A percentile compares a stretch with the other conserved stretches of the same genome.
These are phyloP conservation scores for Pythium apleroticum DNA, from an alignment of 352 stramenopile genomes.

Conservation along the genomic window DNA sequence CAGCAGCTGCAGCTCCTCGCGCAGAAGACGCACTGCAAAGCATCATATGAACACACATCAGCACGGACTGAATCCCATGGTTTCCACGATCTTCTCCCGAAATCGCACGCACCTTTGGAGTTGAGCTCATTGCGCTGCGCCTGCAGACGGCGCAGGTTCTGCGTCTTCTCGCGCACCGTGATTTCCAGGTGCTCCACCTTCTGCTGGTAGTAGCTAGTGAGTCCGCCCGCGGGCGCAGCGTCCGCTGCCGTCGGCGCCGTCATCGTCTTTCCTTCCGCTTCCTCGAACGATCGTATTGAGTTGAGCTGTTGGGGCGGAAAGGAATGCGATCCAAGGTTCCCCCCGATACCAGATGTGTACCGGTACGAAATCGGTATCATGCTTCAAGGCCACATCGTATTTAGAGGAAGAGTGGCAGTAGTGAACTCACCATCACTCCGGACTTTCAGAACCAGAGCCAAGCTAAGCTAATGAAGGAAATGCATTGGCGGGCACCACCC, in stretches of 20 bases:
- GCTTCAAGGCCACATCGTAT: slow-evolving; percentile 18
- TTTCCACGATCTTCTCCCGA: background rate
- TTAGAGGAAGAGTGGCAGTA: slow-evolving; percentile 2
- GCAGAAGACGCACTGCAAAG: slow-evolving; percentile 92
- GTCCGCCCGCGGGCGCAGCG: slow-evolving; percentile 37
- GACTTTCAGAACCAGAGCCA: background rate
- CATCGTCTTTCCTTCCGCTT: slow-evolving; percentile 31
- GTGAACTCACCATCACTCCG: slow-evolving; percentile 13
- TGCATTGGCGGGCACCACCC: background rate
- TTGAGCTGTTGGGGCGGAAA: slow-evolving; percentile 3
- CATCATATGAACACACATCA: slow-evolving; percentile 11
- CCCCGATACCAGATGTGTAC: slow-evolving; percentile 21
- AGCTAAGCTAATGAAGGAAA: background rate
- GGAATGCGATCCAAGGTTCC: slow-evolving; percentile 21
- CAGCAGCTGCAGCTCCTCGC: slow-evolving; percentile 98
- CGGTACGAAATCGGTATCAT: slow-evolving; percentile 18
- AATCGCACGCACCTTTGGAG: slow-evolving; percentile 88
- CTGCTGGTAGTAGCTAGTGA: slow-evolving; percentile 93
- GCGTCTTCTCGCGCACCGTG: slow-evolving; percentile 92
- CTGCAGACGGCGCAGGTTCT: slow-evolving; percentile 97
- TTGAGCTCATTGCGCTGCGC: slow-evolving; percentile 99
- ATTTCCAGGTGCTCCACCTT: slow-evolving; percentile 96
- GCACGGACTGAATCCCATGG: background rate
- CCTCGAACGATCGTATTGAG: background rate
- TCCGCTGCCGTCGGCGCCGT: slow-evolving; percentile 37